phyloP scores from a whole-genome alignment of 2,329 filamentous ascomycete species.

The Aspergillus aculeatus region DNA sequence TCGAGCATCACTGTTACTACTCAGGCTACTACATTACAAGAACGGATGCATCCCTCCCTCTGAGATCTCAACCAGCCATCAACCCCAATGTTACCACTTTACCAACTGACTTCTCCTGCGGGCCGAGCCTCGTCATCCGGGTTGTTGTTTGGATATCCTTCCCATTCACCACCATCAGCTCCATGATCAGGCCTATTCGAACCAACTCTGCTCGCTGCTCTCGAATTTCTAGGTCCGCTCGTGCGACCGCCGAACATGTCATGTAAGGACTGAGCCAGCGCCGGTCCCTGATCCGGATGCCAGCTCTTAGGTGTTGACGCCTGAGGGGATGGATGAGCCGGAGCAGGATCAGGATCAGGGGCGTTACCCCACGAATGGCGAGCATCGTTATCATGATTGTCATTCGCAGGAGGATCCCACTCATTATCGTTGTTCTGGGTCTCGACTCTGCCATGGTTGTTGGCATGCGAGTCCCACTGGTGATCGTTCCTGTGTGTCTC shows the following conservation, averaged over 20 bases:
- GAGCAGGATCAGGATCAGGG: background rate
- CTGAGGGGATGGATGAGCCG: background rate
- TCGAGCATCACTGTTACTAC: too few relatives aligned
- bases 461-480: too few relatives aligned
- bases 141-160: background rate
- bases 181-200: background rate
- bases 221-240: background rate
- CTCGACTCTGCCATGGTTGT: too few relatives aligned
- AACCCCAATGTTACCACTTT: too few relatives aligned
- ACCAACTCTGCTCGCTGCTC: background rate
- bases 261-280: background rate
- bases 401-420: background rate
- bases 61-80: too few relatives aligned
- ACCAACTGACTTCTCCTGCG: background rate
- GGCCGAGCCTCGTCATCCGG: background rate
- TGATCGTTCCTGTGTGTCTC: background rate
- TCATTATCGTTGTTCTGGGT: too few relatives aligned
- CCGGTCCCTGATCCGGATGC: too few relatives aligned
- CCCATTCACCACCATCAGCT: background rate
- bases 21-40: too few relatives aligned
- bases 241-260: background rate
- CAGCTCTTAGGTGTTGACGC: too few relatives aligned
- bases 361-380: background rate
- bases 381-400: background rate
- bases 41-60: too few relatives aligned